Evolutionary conservation across 2,329 filamentous ascomycete genomes (phyloP), one percentile per base, ranked within the genome.

Genomic region (Fusarium sp.): DNA sequence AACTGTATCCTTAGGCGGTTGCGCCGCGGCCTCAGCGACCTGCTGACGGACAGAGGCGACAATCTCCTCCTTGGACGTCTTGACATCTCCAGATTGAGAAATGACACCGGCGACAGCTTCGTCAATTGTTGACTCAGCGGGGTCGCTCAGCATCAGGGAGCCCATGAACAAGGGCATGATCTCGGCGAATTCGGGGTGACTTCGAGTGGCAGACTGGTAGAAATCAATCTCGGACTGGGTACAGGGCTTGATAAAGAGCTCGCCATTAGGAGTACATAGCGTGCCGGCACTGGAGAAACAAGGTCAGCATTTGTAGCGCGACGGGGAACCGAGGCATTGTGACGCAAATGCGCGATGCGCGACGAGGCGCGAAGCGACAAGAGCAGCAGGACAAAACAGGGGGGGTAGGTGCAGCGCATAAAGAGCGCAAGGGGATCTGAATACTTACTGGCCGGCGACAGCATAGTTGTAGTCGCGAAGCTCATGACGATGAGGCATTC

Each of bases 221-320:
- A 99, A 99, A 51, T 91, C 88, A 77, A 98, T 91, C 84, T 99
- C 96, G 72, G 91, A 88, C 71, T 91, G 85, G 0, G 94, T 97
- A 82, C 96, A 98, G 20, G 96, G 96, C 84, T 99, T 99, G 80
- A 98, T 94, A 81, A 99, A 93, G 36, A 98, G 87, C 72, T 93
- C 90, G 80, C 96, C 96, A 62, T 94, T 91, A 64, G 89, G 87
- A 79, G 97, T 94, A 80, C 92, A 95, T 77, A 97, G 90, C 55
- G 97, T 96, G 73, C 96, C 96, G 75, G 97, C 95, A 84, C 95
- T 98, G 80, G 53, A 71, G 80, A 56, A 69, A 16, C 51, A 17
- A 64, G 33, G 69, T 76, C 64, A 78, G 76, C 24, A 5, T 56
- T 53, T 64, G 55, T 5, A 61, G 59, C 46, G 66, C 63, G 46